phyloP scores from a whole-genome alignment of 1,284 basidiomycete species.

The Amylostereum areolatum region DNA sequence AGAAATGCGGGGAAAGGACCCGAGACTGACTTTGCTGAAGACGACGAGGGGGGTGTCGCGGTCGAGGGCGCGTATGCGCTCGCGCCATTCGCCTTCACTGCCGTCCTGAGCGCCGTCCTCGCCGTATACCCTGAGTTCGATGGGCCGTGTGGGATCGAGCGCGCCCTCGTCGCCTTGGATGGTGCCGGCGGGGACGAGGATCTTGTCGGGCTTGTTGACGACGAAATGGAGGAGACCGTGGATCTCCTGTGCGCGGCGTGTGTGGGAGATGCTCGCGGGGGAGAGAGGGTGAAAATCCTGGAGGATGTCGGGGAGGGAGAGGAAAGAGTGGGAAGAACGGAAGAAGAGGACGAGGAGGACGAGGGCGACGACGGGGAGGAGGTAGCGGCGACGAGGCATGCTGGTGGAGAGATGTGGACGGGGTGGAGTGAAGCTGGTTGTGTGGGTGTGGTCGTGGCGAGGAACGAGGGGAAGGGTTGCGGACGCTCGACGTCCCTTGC shows the following conservation, averaged over 20 bases:
- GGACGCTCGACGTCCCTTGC: too few species aligned
- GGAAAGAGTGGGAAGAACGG: conserved; percentile 14
- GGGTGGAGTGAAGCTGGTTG: background rate
- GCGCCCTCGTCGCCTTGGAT: conserved; percentile 22
- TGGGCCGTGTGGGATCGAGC: conserved; percentile 33
- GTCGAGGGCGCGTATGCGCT: conserved; percentile 37
- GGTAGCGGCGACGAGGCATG: conserved; percentile 36
- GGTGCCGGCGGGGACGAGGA: conserved; percentile 33
- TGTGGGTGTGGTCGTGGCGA: background rate
- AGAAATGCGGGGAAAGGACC: background rate
- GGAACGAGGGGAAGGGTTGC: too few species aligned
- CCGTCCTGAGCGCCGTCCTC: conserved; percentile 22
- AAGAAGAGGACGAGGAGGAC: conserved; percentile 22
- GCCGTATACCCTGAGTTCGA: conserved; percentile 49
- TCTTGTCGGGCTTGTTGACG: conserved; percentile 30
- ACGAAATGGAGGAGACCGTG: conserved; percentile 63
- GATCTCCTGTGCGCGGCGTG: conserved; percentile 37
- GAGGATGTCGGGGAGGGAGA: conserved; percentile 30
- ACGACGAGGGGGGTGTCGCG: conserved; percentile 61
- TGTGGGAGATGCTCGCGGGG: conserved; percentile 8
- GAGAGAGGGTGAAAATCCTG: conserved; percentile 20
- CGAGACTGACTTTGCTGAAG: conserved; percentile 65
- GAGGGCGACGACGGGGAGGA: conserved; percentile 26
- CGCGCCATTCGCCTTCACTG: conserved; percentile 39
- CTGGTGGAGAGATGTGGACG: conserved; percentile 1